Base-by-base conservation (phyloP, 352 stramenopile genomes). In the Phytophthora palmivora region DNA sequence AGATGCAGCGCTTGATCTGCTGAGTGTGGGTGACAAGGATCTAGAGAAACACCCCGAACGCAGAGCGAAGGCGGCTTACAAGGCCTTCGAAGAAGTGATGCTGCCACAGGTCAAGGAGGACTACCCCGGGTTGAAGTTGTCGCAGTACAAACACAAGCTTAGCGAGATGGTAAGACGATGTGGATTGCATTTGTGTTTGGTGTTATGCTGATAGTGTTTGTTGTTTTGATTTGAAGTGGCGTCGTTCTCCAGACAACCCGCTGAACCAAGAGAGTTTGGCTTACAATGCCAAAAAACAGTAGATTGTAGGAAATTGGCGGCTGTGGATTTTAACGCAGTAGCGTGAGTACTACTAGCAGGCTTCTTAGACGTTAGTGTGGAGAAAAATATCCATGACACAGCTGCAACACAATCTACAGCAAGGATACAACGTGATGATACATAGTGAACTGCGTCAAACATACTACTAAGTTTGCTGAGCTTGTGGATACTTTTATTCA, bases 131-230 rank as follows among this genome's bases (percentile, higher is more conserved):
- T 63, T 93, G 42, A 93, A 93, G 70, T 56, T 93, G 4, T 93
- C 84, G 24, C 84, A 93, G 72, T 93, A 93, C 72, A 93, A 93
- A 64, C 78, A 93, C 33, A 79, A 79, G 39, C 73, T 93, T 37
- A 89, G 80, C 49, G 84, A 93, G 53, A 66, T 87, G 79, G 83
- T 92, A 73, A 71, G 76, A 58, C 11, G 6, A 19, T 38, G 15
- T 39, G 7, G 18, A 28, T 3, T 34, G 7, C 30, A 2, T n/a
- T 66, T 41, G 49, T 28, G 30, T 37, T n/a, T 39, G 28, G 32
- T 51, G 14, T 62, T 14, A 21, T 72, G 21, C 39, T 76, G 59
- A 51, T 21, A 22, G 19, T 24, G 39, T 39, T 34, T 58, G 18
- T 24, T 44, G 21, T 34, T 53, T 3, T 63, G 24, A 28, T 54